phyloP scores from a whole-genome alignment of 2,329 filamentous ascomycete species.

The Colletotrichum euphorbiae region DNA sequence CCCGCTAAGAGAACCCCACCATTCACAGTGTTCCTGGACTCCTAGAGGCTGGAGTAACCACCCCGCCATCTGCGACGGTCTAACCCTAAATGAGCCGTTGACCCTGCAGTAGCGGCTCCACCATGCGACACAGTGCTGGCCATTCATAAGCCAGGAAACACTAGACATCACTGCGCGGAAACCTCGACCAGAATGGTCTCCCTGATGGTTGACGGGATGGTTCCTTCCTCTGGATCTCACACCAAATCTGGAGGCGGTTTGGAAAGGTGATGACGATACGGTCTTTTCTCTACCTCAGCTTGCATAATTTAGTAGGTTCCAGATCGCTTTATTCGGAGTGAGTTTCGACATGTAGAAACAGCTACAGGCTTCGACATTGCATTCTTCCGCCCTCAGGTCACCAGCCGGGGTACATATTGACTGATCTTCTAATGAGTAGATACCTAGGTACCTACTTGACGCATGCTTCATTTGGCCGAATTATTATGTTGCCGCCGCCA shows the following conservation, averaged over 20 bases:
- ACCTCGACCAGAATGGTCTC: too few species aligned
- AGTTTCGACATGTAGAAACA: neutral
- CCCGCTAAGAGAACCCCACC: neutral
- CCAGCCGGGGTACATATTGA: too few species aligned
- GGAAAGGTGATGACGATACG: neutral
- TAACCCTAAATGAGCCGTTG: conserved; percentile 1
- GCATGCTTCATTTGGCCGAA: too few species aligned
- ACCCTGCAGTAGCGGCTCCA: conserved; percentile 11
- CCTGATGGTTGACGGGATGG: neutral
- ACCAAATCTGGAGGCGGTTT: too few species aligned
- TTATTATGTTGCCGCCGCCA: too few species aligned
- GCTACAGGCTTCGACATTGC: neutral
- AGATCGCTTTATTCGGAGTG: too few species aligned
- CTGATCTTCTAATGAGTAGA: too few species aligned
- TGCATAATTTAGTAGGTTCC: neutral
- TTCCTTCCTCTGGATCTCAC: too few species aligned
- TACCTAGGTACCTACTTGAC: too few species aligned
- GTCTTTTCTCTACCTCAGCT: neutral
- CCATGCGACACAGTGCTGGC: neutral
- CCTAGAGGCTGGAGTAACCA: too few species aligned
- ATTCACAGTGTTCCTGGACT: too few species aligned
- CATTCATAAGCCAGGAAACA: neutral
- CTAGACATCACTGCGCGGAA: too few species aligned
- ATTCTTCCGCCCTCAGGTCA: neutral
- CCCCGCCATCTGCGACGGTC: conserved; percentile 25